phyloP scores from a whole-genome alignment of 768 basidiomycete species.

The Podaxis carcinomalis region DNA sequence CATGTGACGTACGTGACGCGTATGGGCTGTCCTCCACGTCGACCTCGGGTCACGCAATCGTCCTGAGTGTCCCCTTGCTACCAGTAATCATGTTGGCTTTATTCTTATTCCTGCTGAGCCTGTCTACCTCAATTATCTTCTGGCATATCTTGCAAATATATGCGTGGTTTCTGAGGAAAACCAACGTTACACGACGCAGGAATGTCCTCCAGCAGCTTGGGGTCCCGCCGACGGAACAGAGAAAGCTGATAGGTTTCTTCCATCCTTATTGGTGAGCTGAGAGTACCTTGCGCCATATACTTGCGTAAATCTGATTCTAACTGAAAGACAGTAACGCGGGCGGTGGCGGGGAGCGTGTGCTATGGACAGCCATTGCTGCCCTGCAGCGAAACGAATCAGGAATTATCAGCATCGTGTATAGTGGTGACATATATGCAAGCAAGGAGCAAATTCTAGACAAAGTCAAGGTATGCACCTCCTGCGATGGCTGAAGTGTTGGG shows the following conservation, averaged over 20 bases:
- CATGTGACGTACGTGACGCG: not conserved
- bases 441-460: constrained; percentile 80
- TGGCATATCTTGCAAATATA: constrained; percentile 16
- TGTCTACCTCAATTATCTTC: not conserved
- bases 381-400: constrained; percentile 66
- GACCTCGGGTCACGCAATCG: not conserved
- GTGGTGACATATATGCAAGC: constrained; percentile 76
- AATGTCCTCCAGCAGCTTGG: constrained; percentile 22
- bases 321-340: constrained; percentile 77
- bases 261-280: constrained; percentile 88
- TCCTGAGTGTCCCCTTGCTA: not conserved
- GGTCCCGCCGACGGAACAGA: constrained; percentile 16
- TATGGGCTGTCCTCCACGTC: not conserved
- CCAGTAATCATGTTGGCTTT: not conserved
- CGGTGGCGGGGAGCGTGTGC: constrained; percentile 92
- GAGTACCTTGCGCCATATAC: not conserved
- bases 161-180: constrained; percentile 16
- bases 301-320: constrained; percentile 29
- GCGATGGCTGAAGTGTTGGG: not conserved
- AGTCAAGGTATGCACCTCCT: constrained; percentile 58
- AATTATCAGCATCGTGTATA: constrained; percentile 78
- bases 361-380: constrained; percentile 86
- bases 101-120: not conserved
- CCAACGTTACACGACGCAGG: constrained; percentile 17
- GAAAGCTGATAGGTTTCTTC: constrained; percentile 73